Evolutionary conservation across 345 rosid species (phyloP).

Genomic region (Cardiospermum halicacabum): DNA sequence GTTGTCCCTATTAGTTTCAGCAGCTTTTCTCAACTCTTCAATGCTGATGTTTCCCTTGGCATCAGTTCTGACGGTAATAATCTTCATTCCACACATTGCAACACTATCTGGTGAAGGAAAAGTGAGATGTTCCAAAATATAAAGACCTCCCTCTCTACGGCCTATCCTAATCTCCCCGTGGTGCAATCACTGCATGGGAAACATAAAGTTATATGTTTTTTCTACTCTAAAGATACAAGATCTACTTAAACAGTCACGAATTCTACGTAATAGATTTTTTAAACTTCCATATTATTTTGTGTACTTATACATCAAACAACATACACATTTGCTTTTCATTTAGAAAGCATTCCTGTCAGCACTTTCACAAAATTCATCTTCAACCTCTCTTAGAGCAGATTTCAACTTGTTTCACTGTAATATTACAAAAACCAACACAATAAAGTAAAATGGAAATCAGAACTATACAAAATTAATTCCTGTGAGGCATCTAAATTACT

Average conservation of each 20-base stretch:
- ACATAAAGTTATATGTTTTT: background rate
- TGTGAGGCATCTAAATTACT: background rate
- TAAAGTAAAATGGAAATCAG: background rate
- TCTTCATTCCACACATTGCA: conserved; percentile 99
- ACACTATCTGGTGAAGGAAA: conserved; percentile 99
- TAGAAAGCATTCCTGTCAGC: conserved; percentile 46
- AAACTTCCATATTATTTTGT: background rate
- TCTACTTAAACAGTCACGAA: conserved; percentile 1
- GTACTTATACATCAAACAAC: background rate
- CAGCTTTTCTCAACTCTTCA: conserved; percentile 83
- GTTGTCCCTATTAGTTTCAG: conserved; percentile 81
- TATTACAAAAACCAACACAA: background rate
- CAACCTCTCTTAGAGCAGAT: conserved; percentile 66
- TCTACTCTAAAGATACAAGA: background rate
- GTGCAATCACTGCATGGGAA: conserved; percentile 58
- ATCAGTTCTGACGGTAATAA: conserved; percentile 89
- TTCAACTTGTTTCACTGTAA: conserved; percentile 54
- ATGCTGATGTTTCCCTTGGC: conserved; percentile 97
- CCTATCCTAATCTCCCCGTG: conserved; percentile 67
- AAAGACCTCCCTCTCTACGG: conserved; percentile 58
- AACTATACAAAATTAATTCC: conserved; percentile 17
- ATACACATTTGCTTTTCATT: background rate
- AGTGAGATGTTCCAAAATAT: no score
- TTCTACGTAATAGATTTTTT: background rate
- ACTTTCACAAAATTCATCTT: conserved; percentile 72